phyloP scores from a whole-genome alignment of 2,329 filamentous ascomycete genomes.

The Ciborinia camelliae region DNA sequence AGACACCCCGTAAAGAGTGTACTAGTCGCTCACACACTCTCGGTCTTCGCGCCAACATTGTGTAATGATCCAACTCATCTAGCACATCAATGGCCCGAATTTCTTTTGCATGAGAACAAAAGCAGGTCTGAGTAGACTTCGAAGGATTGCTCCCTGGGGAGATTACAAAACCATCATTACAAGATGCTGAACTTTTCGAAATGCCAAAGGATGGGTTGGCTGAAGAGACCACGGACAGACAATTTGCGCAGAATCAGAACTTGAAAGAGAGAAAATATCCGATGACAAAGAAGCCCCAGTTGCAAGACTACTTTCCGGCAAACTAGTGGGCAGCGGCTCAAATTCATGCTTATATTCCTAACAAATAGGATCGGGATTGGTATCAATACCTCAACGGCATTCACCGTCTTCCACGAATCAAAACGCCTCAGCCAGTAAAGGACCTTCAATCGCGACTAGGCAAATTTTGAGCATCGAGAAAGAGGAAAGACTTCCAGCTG shows the following conservation, averaged over 20 bases:
- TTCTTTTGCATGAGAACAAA: too few species aligned
- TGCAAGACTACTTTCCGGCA: background rate
- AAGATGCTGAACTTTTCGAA: constrained; percentile 48
- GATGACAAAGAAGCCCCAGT: background rate
- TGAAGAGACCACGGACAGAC: constrained; percentile 25
- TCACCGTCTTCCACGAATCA: background rate
- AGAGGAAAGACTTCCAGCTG: too few species aligned
- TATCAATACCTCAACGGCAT: constrained; percentile 3
- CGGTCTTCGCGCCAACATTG: too few species aligned
- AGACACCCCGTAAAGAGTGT: too few species aligned
- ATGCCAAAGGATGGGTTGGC: constrained; percentile 36
- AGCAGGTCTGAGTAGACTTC: too few species aligned
- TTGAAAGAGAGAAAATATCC: background rate
- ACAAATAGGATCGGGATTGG: background rate
- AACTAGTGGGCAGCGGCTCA: background rate
- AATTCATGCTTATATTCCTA: background rate
- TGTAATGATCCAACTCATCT: too few species aligned
- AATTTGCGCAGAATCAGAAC: background rate
- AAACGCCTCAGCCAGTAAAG: too few species aligned
- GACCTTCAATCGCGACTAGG: too few species aligned
- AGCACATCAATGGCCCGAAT: too few species aligned
- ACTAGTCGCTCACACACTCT: too few species aligned
- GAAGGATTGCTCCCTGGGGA: too few species aligned
- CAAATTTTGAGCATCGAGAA: too few species aligned
- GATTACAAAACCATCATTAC: constrained; percentile 28